Percentiles rank a stretch among this genome's conserved stretches.
Conservation (phyloP, 257 asterid species). For the Fraxinus pennsylvanica region DNA sequence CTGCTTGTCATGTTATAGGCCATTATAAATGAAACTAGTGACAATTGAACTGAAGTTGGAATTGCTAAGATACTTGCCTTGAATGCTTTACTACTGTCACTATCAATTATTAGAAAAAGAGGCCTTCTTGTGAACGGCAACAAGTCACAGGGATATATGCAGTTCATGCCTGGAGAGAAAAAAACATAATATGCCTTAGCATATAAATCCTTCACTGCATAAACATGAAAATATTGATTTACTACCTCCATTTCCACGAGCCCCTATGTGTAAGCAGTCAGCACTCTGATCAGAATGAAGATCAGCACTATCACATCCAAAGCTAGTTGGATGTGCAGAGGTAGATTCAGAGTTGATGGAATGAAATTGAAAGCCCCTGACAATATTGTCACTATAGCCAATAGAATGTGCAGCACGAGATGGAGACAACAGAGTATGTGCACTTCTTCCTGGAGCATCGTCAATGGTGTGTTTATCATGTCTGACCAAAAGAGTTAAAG, state of each 20-base stretch:
- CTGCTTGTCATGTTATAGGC: constrained; percentile 18
- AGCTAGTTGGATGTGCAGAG: constrained; percentile 36
- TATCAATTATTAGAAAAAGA: constrained; percentile 79
- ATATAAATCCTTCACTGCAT: constrained; percentile 18
- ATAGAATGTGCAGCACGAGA: constrained; percentile 52
- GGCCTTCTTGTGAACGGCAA: constrained; percentile 96
- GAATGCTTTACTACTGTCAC: constrained; percentile 80
- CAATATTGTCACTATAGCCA: constrained; percentile 47
- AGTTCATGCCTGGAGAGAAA: constrained; percentile 58
- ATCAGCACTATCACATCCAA: constrained; percentile 45
- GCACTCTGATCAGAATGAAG: constrained; percentile 37
- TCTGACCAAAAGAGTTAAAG: constrained; percentile 12
- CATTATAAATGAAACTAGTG: constrained; percentile 7
- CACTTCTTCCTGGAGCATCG: constrained; percentile 57
- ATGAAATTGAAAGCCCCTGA: constrained; percentile 59
- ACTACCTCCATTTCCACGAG: constrained; percentile 78
- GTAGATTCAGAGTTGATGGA: constrained; percentile 50
- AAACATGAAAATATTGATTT: constrained; percentile 18
- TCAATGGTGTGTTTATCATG: constrained; percentile 23
- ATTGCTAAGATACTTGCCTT: constrained; percentile 51
- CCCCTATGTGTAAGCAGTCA: constrained; percentile 72
- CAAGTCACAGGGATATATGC: constrained; percentile 84
- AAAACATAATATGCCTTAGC: constrained; percentile 27
- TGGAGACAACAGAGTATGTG: constrained; percentile 52
- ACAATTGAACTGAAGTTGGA: constrained; percentile 19